Percentiles rank a stretch among this genome's conserved stretches.
phyloP scores from a whole-genome alignment of 225 moss, liverwort and hornwort genomes.

The Anthoceros angustus region DNA sequence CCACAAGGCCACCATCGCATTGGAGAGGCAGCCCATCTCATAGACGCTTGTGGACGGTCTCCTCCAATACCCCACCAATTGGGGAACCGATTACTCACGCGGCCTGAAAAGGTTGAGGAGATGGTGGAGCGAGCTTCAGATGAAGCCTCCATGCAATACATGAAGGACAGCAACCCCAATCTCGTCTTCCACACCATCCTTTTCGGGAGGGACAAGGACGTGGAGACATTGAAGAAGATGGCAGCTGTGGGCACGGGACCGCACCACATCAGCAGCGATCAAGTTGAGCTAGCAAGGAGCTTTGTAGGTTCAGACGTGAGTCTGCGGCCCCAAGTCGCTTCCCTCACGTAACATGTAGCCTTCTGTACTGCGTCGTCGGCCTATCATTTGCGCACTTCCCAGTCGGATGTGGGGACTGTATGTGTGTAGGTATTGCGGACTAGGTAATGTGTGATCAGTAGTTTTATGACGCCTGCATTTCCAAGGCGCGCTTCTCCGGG shows the following conservation, averaged over 20 bases:
- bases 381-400: too few species aligned
- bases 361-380: too few species aligned
- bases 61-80: neutral
- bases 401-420: too few species aligned
- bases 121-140: conserved; percentile 4
- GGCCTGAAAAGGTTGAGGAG: conserved; percentile 10
- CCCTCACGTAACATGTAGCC: too few species aligned
- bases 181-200: conserved; percentile 20
- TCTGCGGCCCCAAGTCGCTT: too few species aligned
- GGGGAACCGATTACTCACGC: conserved; percentile 9
- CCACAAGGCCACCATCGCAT: neutral
- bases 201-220: conserved; percentile 7
- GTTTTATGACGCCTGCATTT: too few species aligned
- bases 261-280: conserved; percentile 20
- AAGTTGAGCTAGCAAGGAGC: conserved; percentile 15
- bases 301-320: conserved; percentile 16
- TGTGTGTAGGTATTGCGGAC: too few species aligned
- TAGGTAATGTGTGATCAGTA: too few species aligned
- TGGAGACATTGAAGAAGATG: conserved; percentile 15
- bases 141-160: neutral
- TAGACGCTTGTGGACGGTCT: conserved; percentile 19
- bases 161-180: conserved; percentile 17
- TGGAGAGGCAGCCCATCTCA: conserved; percentile 13
- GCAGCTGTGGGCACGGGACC: conserved; percentile 19
- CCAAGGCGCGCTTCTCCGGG: too few species aligned